Evolutionary conservation across 331 rosid genomes (phyloP).

Genomic region (Telfairia occidentalis): DNA sequence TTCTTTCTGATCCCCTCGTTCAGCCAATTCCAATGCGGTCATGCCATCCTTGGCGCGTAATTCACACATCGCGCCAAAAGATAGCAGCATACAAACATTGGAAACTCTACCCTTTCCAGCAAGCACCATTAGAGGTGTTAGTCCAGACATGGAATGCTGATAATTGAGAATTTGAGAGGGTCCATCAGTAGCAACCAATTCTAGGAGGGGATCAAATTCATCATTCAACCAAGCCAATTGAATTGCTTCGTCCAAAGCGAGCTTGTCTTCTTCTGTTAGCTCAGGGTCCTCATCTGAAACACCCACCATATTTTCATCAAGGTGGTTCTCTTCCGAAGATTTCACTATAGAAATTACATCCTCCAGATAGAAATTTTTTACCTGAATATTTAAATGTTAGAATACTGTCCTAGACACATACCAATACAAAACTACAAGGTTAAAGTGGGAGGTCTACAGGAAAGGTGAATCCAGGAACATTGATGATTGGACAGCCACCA

Average conservation of each 20-base stretch:
- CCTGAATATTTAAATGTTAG: slow-evolving; percentile 35
- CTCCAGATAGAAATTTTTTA: slow-evolving; percentile 71
- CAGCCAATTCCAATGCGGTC: slow-evolving; percentile 63
- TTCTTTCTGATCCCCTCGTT: slow-evolving; percentile 45
- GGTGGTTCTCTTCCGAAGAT: slow-evolving; percentile 41
- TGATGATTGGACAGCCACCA: slow-evolving; percentile 83
- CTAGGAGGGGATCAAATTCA: slow-evolving; percentile 64
- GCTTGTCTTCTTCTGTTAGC: slow-evolving; percentile 54
- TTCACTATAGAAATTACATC: slow-evolving; percentile 67
- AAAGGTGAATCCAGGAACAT: slow-evolving; percentile 89
- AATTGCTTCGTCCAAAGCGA: slow-evolving; percentile 73
- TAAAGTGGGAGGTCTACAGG: slow-evolving; percentile 39
- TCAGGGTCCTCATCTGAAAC: slow-evolving; percentile 20
- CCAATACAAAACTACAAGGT: not conserved
- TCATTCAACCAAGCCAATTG: slow-evolving; percentile 68
- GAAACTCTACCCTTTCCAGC: slow-evolving; percentile 80
- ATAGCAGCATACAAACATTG: slow-evolving; percentile 68
- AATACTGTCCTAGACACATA: slow-evolving; percentile 12
- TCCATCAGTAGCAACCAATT: slow-evolving; percentile 54
- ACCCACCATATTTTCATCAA: slow-evolving; percentile 25
- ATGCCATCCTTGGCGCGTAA: slow-evolving; percentile 61
- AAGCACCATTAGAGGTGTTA: slow-evolving; percentile 80
- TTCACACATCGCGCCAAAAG: slow-evolving; percentile 59
- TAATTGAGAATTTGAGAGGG: slow-evolving; percentile 39
- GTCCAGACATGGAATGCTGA: slow-evolving; percentile 71